These are phyloP conservation scores for Penicillium thymicola DNA, from an alignment of 2,329 filamentous ascomycete species.

Conservation along the genomic window DNA sequence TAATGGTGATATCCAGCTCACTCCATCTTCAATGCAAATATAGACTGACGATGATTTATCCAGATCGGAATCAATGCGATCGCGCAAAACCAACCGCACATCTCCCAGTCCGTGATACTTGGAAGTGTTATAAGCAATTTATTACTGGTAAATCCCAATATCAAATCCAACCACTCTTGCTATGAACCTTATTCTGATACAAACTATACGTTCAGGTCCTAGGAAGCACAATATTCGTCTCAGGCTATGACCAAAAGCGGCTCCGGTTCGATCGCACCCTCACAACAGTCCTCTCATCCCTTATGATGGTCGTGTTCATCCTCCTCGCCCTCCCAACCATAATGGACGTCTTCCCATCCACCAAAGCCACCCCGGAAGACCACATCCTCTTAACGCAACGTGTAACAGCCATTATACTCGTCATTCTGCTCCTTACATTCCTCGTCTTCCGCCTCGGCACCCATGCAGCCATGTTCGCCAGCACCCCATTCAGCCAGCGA, in stretches of 20 bases:
- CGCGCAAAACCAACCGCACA: constrained; percentile 64
- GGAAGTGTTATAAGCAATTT: constrained; percentile 83
- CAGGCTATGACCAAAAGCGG: constrained; percentile 17
- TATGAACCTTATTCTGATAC: neutral
- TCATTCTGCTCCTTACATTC: constrained; percentile 10
- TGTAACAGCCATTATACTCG: constrained; percentile 7
- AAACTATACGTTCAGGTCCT: constrained; percentile 9
- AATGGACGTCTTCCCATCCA: constrained; percentile 17
- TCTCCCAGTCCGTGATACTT: constrained; percentile 82
- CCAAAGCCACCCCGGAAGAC: constrained; percentile 3
- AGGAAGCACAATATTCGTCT: constrained; percentile 11
- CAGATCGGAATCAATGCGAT: constrained; percentile 62
- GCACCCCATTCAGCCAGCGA: constrained; percentile 8
- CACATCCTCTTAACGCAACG: constrained; percentile 12
- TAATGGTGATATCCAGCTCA: constrained; percentile 62
- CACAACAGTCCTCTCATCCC: constrained; percentile 20
- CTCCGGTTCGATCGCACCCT: constrained; percentile 18
- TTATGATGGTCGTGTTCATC: constrained; percentile 21
- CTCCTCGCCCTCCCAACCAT: constrained; percentile 16
- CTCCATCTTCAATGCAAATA: neutral
- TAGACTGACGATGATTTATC: neutral
- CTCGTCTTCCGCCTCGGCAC: constrained; percentile 17
- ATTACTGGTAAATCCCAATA: constrained; percentile 56
- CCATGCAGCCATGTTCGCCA: constrained; percentile 16
- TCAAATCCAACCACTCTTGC: neutral